Evolutionary conservation across 208 protist species (phyloP).

Genomic region (Trypanosoma congolense): DNA sequence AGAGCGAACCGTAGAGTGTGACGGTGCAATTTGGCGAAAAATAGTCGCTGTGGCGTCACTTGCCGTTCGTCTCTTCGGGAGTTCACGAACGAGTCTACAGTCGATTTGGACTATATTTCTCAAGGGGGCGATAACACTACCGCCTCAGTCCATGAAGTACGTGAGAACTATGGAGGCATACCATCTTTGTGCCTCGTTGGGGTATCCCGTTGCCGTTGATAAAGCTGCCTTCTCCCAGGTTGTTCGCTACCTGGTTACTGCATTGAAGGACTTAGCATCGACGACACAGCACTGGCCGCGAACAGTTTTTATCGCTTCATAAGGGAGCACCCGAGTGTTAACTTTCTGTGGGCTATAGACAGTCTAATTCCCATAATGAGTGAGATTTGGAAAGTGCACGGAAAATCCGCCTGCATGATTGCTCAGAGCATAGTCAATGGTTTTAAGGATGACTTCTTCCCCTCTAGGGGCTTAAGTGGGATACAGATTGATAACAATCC

Average conservation of each 20-base stretch:
- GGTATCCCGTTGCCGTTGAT: slow-evolving; percentile 33
- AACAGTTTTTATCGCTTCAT: slow-evolving; percentile 37
- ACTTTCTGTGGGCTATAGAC: slow-evolving; percentile 72
- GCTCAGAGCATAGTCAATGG: slow-evolving; percentile 23
- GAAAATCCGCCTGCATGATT: slow-evolving; percentile 15
- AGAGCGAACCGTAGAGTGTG: neutral
- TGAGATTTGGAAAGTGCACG: slow-evolving; percentile 42
- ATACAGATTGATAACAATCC: slow-evolving; percentile 49
- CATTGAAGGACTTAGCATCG: slow-evolving; percentile 14
- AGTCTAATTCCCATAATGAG: slow-evolving; percentile 38
- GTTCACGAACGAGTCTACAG: slow-evolving; percentile 30
- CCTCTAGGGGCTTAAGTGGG: slow-evolving; percentile 27
- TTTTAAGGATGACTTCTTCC: slow-evolving; percentile 23
- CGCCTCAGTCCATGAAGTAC: slow-evolving; percentile 24
- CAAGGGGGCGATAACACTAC: slow-evolving; percentile 64
- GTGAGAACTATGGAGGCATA: slow-evolving; percentile 56
- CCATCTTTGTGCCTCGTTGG: slow-evolving; percentile 43
- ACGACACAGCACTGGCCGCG: slow-evolving; percentile 9
- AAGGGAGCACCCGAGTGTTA: slow-evolving; percentile 36
- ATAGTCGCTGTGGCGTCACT: slow-evolving; percentile 34
- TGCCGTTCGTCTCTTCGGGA: slow-evolving; percentile 52
- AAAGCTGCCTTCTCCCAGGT: slow-evolving; percentile 55
- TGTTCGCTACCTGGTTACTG: slow-evolving; percentile 36
- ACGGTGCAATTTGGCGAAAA: slow-evolving; percentile 23
- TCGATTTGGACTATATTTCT: slow-evolving; percentile 66